Evolutionary conservation across 257 asterid genomes (phyloP).

Genomic region (Primulina huaijiensis): DNA sequence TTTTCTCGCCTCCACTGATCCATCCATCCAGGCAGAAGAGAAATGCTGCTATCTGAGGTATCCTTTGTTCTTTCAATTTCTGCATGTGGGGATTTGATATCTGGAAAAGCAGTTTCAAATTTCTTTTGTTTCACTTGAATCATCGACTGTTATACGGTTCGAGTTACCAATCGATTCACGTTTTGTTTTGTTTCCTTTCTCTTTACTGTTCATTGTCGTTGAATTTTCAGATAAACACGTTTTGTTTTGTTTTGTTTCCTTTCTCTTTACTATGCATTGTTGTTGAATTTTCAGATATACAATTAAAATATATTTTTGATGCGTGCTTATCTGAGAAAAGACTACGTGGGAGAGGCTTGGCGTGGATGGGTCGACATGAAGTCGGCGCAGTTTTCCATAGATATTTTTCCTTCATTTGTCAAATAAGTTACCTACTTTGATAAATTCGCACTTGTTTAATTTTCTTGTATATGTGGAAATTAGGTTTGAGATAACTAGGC

Average conservation of each 20-base stretch:
- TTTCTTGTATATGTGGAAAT: slow-evolving; percentile 14
- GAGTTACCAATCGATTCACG: slow-evolving; percentile 30
- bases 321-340: slow-evolving; percentile 31
- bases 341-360: slow-evolving; percentile 5
- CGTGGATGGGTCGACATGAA: slow-evolving; percentile 15
- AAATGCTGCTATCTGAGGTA: too few relatives aligned
- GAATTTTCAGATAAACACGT: background rate
- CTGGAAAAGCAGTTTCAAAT: too few relatives aligned
- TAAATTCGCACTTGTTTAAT: slow-evolving; percentile 27
- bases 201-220: background rate
- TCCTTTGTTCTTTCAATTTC: too few relatives aligned
- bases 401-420: background rate
- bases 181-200: background rate
- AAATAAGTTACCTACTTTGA: slow-evolving; percentile 17
- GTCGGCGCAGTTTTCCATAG: slow-evolving; percentile 33
- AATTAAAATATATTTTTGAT: background rate
- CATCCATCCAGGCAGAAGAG: too few relatives aligned
- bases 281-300: background rate
- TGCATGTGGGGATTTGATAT: too few relatives aligned
- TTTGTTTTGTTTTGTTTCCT: background rate
- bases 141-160: background rate
- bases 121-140: too few relatives aligned
- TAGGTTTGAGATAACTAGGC: background rate
- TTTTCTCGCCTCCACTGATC: too few relatives aligned
- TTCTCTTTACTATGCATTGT: slow-evolving; percentile 3